Base-by-base conservation (phyloP, 1,284 basidiomycete genomes). In the Ceratobasidium sp. region DNA sequence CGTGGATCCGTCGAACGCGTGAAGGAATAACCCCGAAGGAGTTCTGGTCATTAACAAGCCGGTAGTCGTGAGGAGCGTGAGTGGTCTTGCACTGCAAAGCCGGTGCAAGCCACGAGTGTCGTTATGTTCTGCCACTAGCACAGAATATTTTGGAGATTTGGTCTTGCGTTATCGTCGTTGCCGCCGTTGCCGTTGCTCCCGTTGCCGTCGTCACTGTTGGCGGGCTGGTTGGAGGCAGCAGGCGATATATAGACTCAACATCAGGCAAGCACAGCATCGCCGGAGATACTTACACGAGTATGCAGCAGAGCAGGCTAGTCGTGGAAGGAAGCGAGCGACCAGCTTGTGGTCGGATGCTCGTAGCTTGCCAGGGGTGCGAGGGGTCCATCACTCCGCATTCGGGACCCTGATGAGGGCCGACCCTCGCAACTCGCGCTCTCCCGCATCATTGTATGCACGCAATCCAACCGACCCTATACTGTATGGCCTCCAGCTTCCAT, bases 61-160 rank as follows among this genome's bases (percentile, higher is more conserved):
- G 68, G 44, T 71, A 71, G 68, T 71, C 68, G 68, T 71, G 68
- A 71, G 68, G 68, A 40, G 52, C 68, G 68, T 71, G 44, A 71
- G 43, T 71, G 56, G 68, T 49, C 68, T n/a, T 32, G 40, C 61
- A 64, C 61, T 64, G 61, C 61, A 44, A 56, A 44, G n/a, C 40
- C 37, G 68, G 34, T 59, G 49, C 52, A 71, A 52, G 56, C 68
- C 68, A 52, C 56, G 13, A 43, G 59, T 32, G 40, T 71, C 68
- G 68, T 71, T 69, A 37, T 54, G 54, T 22, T 54, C 34, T 40
- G 19, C 19, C 22, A 22, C 29, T 13, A 40, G 32, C 29, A 22
- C 52, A 37, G 49, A 46, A 37, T 64, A 29, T 71, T 34, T n/a
- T 61, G 44, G 52, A 15, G 54, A 22, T 37, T 37, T 54, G 6